Conservation (phyloP, 441 rosid species). For the Breynia disticha region DNA sequence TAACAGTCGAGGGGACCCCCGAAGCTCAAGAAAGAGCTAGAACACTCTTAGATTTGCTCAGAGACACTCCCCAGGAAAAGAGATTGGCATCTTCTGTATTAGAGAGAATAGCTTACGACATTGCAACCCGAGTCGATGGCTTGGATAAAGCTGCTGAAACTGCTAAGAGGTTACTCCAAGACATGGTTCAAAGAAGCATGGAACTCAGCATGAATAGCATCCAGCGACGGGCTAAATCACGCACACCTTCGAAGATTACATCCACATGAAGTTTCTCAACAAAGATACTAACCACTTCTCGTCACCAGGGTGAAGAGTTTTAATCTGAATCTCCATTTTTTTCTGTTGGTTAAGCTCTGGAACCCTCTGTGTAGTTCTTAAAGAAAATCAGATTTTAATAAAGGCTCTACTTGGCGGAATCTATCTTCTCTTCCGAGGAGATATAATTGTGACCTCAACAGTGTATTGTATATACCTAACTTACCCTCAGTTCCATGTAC, state of each 20-base stretch:
- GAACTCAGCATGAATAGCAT: constrained; percentile 46
- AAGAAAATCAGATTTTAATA: constrained; percentile 14
- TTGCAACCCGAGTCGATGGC: constrained; percentile 52
- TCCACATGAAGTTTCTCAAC: constrained; percentile 14
- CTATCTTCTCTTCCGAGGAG: constrained; percentile 14
- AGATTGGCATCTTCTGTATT: constrained; percentile 43
- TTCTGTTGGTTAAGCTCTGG: constrained; percentile 15
- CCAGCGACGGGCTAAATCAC: constrained; percentile 30
- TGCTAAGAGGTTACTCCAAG: constrained; percentile 56
- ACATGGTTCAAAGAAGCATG: constrained; percentile 72
- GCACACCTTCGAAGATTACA: constrained; percentile 25
- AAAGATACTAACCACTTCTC: not conserved
- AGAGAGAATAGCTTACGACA: constrained; percentile 53
- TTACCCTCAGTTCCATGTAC: constrained; percentile 14
- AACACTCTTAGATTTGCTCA: constrained; percentile 52
- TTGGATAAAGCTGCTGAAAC: constrained; percentile 63
- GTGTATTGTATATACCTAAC: constrained; percentile 25
- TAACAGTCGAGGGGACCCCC: constrained; percentile 61
- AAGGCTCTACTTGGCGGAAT: constrained; percentile 12
- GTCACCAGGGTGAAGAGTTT: constrained; percentile 16
- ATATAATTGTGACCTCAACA: constrained; percentile 17
- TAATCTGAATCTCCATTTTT: constrained; percentile 19
- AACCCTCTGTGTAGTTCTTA: constrained; percentile 10
- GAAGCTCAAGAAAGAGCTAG: constrained; percentile 62
- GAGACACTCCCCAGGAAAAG: constrained; percentile 59